Base-by-base conservation (phyloP, 768 basidiomycete species). In the Termitomyces sp. region DNA sequence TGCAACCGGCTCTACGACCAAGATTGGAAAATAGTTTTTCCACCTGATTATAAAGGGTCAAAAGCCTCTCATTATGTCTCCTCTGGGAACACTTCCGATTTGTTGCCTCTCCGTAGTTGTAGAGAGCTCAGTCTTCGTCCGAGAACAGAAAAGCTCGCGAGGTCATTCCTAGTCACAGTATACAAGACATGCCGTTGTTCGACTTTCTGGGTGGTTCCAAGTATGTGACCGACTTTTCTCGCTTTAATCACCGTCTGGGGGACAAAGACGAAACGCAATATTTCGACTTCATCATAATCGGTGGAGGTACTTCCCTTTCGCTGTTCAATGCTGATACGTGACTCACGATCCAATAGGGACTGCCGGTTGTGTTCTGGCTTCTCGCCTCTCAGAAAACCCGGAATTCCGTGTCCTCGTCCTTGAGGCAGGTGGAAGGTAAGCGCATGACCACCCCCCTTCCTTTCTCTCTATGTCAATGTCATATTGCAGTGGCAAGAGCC, bases 391-490 rank as follows among this genome's bases (percentile, higher is more conserved):
- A 6, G 84, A 87, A 65, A 73, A 83, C 55, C 78, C 81, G 0
- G 68, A 67, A 1, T 62, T 83, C 15, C 73, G 75, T 5, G 81
- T 87, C 19, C 70, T 85, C 17, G 64, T 87, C 1, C 65, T 87
- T 2, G 84, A 87, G 62, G 77, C 83, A 22, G 84, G 84, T 2
- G 70, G 70, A 53, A 88, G 86, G 87, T 84, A 19, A 45, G 55
- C 26, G 19, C 21, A 30, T 49, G n/a, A 52, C n/a, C n/a, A n/a
- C n/a, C n/a, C 5, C 17, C 9, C 12, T 8, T 40, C 9, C 21
- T 8, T 40, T 28, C 22, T n/a, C 15, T 41, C 12, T 10, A 28
- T 21, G 28, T 41, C 2, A 15, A 22, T 34, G 2, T 42, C 24
- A 11, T 28, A 40, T 34, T 30, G 26, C 43, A 84, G 83, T 59